Evolutionary conservation across 2,329 filamentous ascomycete genomes (phyloP).

Genomic region (Lecanicillium sp.): DNA sequence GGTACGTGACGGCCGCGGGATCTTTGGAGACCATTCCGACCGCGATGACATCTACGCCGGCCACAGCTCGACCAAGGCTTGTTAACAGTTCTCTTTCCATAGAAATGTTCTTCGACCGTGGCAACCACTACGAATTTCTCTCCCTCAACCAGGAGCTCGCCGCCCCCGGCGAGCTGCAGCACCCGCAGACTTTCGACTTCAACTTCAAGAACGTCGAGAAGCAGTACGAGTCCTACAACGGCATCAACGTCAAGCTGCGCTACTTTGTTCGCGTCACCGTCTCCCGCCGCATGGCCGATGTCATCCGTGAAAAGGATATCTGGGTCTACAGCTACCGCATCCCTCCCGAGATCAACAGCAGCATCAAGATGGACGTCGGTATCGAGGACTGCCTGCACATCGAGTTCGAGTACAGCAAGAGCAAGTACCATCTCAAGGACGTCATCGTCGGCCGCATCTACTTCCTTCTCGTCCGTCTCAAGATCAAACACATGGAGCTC

Average conservation of each 20-base stretch:
- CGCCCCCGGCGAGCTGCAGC: slow-evolving; percentile 93
- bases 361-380: slow-evolving; percentile 99
- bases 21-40: too few relatives aligned
- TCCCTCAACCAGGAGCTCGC: slow-evolving; percentile 95
- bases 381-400: slow-evolving; percentile 99
- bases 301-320: slow-evolving; percentile 97
- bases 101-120: slow-evolving; percentile 99
- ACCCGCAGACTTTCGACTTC: slow-evolving; percentile 98
- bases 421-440: slow-evolving; percentile 98
- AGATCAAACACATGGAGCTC: slow-evolving; percentile 99
- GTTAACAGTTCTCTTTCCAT: slow-evolving; percentile 14
- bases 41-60: neutral
- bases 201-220: slow-evolving; percentile 99
- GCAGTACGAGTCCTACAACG: slow-evolving; percentile 99
- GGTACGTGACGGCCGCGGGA: slow-evolving; percentile 45
- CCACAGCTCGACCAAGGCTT: neutral
- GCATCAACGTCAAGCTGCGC: slow-evolving; percentile 97
- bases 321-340: slow-evolving; percentile 99
- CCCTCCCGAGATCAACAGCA: slow-evolving; percentile 94
- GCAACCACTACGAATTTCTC: slow-evolving; percentile 98
- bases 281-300: slow-evolving; percentile 92
- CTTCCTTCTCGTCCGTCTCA: slow-evolving; percentile 90
- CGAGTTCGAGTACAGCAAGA: slow-evolving; percentile 99
- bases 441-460: slow-evolving; percentile 98
- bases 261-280: slow-evolving; percentile 98